Evolutionary conservation across 257 asterid species (phyloP).

Genomic region (Solanum pinnatisectum): DNA sequence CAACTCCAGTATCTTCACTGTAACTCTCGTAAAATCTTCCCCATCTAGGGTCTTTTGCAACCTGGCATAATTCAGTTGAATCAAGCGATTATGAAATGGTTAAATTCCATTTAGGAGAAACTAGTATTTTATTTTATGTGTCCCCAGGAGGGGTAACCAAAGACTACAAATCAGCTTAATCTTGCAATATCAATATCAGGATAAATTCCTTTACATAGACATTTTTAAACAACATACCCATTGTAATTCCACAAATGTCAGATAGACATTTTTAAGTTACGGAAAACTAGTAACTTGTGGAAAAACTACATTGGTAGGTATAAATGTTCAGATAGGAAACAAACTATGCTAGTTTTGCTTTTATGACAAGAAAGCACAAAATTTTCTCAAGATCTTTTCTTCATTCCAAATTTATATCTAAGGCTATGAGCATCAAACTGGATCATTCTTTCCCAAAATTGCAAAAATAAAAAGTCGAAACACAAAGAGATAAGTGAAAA

Average conservation of each 20-base stretch:
- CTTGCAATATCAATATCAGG: neutral
- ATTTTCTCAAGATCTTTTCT: neutral
- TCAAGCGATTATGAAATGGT: neutral
- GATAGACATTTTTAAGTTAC: neutral
- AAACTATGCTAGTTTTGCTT: neutral
- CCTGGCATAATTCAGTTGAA: constrained; percentile 33
- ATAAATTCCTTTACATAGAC: neutral
- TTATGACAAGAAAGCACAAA: neutral
- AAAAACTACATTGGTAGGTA: neutral
- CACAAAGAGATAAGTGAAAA: neutral
- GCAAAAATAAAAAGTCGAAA: neutral
- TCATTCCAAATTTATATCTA: neutral
- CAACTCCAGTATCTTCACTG: constrained; percentile 77
- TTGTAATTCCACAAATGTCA: neutral
- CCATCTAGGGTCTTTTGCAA: constrained; percentile 93
- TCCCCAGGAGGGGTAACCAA: neutral
- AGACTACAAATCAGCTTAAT: neutral
- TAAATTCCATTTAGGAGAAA: neutral
- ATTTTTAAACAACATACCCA: neutral
- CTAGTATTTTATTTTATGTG: neutral
- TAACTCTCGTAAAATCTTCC: constrained; percentile 92
- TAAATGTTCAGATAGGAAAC: neutral
- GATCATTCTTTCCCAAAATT: neutral
- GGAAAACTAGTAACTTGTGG: neutral
- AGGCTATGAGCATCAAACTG: neutral